Evolutionary conservation across 2,329 filamentous ascomycete genomes (phyloP).

Genomic region (Fonsecaea monophora): DNA sequence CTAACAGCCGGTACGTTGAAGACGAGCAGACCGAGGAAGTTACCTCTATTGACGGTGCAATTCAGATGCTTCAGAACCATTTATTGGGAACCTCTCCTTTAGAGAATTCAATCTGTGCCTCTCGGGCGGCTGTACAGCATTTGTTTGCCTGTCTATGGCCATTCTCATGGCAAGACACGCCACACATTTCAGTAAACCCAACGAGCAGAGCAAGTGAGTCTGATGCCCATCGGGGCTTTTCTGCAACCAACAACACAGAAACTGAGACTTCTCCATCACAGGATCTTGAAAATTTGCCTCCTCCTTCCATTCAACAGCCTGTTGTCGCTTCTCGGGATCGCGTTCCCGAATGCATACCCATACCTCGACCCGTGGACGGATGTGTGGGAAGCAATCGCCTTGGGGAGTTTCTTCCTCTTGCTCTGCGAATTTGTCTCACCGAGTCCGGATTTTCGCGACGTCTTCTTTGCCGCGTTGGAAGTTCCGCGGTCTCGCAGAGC

Average conservation of each 20-base stretch:
- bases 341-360: slow-evolving; percentile 48
- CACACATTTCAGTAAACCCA: slow-evolving; percentile 51
- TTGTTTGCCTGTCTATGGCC: slow-evolving; percentile 44
- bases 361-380: slow-evolving; percentile 52
- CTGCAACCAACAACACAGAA: not conserved
- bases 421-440: slow-evolving; percentile 53
- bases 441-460: slow-evolving; percentile 44
- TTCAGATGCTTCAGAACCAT: slow-evolving; percentile 19
- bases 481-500: slow-evolving; percentile 38
- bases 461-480: slow-evolving; percentile 48
- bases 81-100: slow-evolving; percentile 42
- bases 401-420: slow-evolving; percentile 55
- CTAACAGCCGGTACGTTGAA: slow-evolving; percentile 15
- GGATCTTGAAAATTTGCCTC: slow-evolving; percentile 52
- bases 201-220: slow-evolving; percentile 50
- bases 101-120: slow-evolving; percentile 48
- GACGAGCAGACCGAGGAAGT: not conserved
- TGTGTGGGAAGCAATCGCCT: slow-evolving; percentile 50
- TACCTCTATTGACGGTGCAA: not conserved
- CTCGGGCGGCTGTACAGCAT: slow-evolving; percentile 46
- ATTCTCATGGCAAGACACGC: slow-evolving; percentile 47
- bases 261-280: slow-evolving; percentile 33
- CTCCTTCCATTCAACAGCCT: slow-evolving; percentile 53
- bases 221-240: not conserved
- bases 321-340: slow-evolving; percentile 49